Conservation (phyloP, 805 yeast species). For the Ogataea nonfermentans region DNA sequence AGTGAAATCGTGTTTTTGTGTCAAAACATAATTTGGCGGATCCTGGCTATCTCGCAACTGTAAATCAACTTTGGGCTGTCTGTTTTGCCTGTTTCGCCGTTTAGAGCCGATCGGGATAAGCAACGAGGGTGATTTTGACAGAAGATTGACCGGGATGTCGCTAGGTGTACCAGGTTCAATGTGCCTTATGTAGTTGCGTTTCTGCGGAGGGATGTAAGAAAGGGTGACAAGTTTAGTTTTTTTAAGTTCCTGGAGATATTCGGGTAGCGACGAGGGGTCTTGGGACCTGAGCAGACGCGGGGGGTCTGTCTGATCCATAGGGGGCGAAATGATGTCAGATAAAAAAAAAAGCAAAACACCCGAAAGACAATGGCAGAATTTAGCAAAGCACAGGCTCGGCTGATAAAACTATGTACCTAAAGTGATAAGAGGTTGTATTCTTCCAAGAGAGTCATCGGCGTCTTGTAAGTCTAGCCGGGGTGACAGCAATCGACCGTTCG, state of each 20-base stretch:
- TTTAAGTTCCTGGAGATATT: conserved; percentile 22
- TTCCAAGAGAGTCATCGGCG: too few species aligned
- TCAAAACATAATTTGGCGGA: neutral
- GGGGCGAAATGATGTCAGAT: neutral
- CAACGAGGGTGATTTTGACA: conserved; percentile 13
- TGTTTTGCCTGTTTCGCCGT: conserved; percentile 6
- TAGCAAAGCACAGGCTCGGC: neutral
- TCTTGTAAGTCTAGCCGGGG: too few species aligned
- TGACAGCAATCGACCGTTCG: too few species aligned
- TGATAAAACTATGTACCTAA: too few species aligned
- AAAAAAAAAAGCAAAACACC: neutral
- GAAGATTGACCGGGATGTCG: conserved; percentile 13
- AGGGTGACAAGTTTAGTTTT: conserved; percentile 25
- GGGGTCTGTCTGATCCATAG: conserved; percentile 8
- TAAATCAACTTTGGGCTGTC: conserved; percentile 5
- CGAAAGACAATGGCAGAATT: neutral
- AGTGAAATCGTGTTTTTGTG: conserved; percentile 2
- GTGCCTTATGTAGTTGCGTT: conserved; percentile 2
- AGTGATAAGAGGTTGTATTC: too few species aligned
- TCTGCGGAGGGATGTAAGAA: conserved; percentile 22
- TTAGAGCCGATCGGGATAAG: conserved; percentile 15
- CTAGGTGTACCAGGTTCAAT: conserved; percentile 4
- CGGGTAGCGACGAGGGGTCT: conserved; percentile 21
- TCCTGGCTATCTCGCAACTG: neutral
- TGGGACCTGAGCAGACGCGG: conserved; percentile 22